Percentiles rank a stretch among this genome's conserved stretches.
Evolutionary conservation across 805 yeast species (phyloP).

Genomic region (Sporopachydermia quercuum): DNA sequence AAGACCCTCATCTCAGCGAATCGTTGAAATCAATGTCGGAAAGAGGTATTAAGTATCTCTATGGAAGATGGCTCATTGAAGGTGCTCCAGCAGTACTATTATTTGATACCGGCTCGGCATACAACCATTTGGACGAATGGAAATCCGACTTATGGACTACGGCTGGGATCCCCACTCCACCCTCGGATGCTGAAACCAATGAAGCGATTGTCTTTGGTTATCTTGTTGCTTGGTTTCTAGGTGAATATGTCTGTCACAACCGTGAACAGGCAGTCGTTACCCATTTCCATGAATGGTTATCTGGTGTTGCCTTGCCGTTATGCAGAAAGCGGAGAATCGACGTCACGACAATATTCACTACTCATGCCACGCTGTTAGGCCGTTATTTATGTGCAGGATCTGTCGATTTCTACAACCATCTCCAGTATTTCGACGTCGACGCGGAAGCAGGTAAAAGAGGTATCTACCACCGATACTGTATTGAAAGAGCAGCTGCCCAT

Average conservation of each 20-base stretch:
- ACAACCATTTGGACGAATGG: conserved; percentile 71
- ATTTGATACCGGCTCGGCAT: conserved; percentile 73
- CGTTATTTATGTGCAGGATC: conserved; percentile 94
- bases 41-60: conserved; percentile 69
- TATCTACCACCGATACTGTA: conserved; percentile 91
- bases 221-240: conserved; percentile 91
- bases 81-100: conserved; percentile 91
- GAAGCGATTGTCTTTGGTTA: conserved; percentile 90
- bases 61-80: conserved; percentile 95
- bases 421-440: conserved; percentile 83
- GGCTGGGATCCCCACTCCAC: conserved; percentile 90
- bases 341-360: conserved; percentile 89
- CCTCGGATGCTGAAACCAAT: conserved; percentile 73
- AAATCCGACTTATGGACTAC: conserved; percentile 81
- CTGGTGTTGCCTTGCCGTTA: conserved; percentile 88
- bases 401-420: conserved; percentile 87
- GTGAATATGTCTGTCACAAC: conserved; percentile 80
- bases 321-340: conserved; percentile 87
- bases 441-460: conserved; percentile 98
- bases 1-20: conserved; percentile 33
- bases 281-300: conserved; percentile 97
- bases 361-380: conserved; percentile 93
- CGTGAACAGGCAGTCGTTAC: conserved; percentile 78
- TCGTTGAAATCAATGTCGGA: conserved; percentile 66
- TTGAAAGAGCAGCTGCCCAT: conserved; percentile 93